Evolutionary conservation across 2,329 filamentous ascomycete genomes (phyloP).

Genomic region (Apiospora marii): DNA sequence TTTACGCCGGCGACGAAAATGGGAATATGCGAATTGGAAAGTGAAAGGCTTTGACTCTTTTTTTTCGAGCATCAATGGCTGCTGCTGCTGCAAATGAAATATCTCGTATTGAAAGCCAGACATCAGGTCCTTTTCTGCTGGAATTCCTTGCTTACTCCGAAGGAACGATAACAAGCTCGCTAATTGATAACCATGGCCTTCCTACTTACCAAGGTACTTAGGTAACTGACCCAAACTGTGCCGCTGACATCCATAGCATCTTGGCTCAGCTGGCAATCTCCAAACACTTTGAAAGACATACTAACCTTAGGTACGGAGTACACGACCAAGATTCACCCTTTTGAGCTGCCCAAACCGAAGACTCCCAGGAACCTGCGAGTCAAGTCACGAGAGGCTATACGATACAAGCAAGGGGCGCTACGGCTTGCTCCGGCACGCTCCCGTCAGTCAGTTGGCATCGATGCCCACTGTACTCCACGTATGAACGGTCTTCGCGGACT

Average conservation of each 20-base stretch:
- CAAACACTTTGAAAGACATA: not conserved
- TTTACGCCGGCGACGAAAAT: not conserved
- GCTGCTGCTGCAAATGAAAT: not conserved
- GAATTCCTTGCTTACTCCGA: not conserved
- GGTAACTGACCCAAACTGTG: not conserved
- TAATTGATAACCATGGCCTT: not conserved
- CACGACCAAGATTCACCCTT: not conserved
- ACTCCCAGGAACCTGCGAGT: not conserved
- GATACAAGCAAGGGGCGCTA: not conserved
- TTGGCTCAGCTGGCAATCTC: not conserved
- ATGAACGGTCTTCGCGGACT: conserved; percentile 1
- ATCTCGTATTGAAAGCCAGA: not conserved
- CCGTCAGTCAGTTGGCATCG: not conserved
- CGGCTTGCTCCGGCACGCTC: not conserved
- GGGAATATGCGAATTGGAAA: not conserved
- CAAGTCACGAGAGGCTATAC: not conserved
- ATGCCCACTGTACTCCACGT: conserved; percentile 1
- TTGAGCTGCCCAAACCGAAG: not conserved
- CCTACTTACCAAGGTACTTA: no score
- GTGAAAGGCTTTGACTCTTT: not conserved
- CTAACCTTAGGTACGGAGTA: no score
- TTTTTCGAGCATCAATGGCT: not conserved
- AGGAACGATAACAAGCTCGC: not conserved
- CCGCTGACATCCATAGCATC: not conserved
- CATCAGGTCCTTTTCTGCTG: not conserved